Evolutionary conservation across 768 basidiomycete genomes (phyloP), one percentile per base, ranked within the genome.

Genomic region (Asterophora parasitica): DNA sequence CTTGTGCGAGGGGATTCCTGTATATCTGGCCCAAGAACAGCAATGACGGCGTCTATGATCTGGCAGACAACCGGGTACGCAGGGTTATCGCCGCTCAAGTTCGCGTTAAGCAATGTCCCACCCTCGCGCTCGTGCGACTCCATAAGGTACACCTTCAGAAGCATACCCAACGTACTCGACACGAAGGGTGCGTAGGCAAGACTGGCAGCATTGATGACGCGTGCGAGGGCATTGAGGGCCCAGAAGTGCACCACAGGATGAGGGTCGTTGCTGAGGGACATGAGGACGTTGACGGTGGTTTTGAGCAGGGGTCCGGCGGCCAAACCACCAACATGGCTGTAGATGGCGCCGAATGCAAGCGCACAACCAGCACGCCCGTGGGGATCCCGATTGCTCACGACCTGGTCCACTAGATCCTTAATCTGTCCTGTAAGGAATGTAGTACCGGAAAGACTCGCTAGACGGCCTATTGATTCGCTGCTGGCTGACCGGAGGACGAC

Each of bases 211-310:
- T 90, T 85, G 62, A 96, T 85, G 48, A 98, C 94, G 12, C 81
- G 76, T 5, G 86, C 81, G 26, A 99, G 73, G 1, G 96, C 88
- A 40, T 79, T 83, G 52, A 97, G 71, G 2, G 95, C 85, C 83
- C 88, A 94, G 60, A 87, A 96, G 64, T 98, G 95, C 5, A 97
- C 96, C 27, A 92, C 77, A 0, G 96, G 95, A 62, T 98, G 96
- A 0, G 95, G 93, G 63, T 99, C 96, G 51, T 89, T 93, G 64
- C 87, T 83, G 15, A 99, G 78, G 0, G 94, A 95, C 82, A 95
- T 90, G 31, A 97, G 74, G 37, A 98, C 84, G 60, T 96, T 93
- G 52, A 95, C 88, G 0, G 94, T 92, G 0, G 94, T 96, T 66
- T 97, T 98, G 50, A 98, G 75, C 12, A 97, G 76, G 0, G 96